phyloP scores from a whole-genome alignment of 768 basidiomycete species.

The Mrakia hoshinonis region DNA sequence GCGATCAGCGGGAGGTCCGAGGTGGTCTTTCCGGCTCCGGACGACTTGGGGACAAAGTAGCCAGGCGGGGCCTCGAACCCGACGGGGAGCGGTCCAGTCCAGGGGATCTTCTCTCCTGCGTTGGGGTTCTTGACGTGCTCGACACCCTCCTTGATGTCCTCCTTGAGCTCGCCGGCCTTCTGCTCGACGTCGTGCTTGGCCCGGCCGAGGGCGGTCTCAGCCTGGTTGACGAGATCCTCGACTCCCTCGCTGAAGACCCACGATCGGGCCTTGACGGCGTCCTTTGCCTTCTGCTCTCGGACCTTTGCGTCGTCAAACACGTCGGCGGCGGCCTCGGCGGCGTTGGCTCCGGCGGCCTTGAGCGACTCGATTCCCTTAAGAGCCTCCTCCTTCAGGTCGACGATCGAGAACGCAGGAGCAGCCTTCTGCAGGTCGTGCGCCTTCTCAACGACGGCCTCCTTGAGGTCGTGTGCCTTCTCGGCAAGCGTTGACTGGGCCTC shows the following conservation, averaged over 20 bases:
- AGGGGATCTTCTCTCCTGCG: constrained; percentile 40
- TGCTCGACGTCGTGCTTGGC: constrained; percentile 29
- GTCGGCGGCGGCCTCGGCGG: constrained; percentile 29
- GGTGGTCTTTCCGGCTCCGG: not conserved
- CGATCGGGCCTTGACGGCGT: constrained; percentile 50
- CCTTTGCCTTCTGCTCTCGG: constrained; percentile 45
- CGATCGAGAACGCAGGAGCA: constrained; percentile 26
- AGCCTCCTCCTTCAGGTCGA: constrained; percentile 39
- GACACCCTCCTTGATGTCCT: constrained; percentile 35
- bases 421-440: constrained; percentile 43
- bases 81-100: constrained; percentile 60
- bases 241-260: constrained; percentile 53
- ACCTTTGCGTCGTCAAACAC: constrained; percentile 33
- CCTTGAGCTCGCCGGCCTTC: constrained; percentile 34
- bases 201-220: constrained; percentile 56
- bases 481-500: constrained; percentile 28
- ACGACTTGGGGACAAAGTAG: constrained; percentile 52
- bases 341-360: constrained; percentile 18
- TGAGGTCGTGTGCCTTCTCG: constrained; percentile 29
- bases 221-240: constrained; percentile 58
- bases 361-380: constrained; percentile 30
- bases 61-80: constrained; percentile 93
- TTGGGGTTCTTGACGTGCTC: constrained; percentile 14
- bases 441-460: constrained; percentile 44
- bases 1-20: constrained; percentile 61